Evolutionary conservation across 1,284 basidiomycete genomes (phyloP).

Genomic region (Sporisorium iseilematis-ciliati): DNA sequence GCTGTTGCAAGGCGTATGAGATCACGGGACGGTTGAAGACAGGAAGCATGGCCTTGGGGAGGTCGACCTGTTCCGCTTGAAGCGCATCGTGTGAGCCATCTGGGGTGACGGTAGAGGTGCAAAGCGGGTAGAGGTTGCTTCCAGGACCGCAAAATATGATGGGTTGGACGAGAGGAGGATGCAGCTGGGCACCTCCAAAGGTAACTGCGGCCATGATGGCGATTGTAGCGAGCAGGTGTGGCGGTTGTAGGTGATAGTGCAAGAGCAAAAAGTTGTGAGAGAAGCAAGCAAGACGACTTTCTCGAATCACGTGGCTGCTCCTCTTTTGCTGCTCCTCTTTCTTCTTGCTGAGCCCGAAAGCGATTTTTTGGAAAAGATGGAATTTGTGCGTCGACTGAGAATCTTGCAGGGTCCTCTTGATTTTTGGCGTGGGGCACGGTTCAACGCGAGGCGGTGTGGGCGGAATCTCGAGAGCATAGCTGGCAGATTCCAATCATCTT

Average conservation of each 20-base stretch:
- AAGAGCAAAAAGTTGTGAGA: background rate
- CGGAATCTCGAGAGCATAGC: too few relatives aligned
- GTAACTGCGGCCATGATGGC: conserved; percentile 24
- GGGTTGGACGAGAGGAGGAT: conserved; percentile 59
- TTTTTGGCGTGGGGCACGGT: conserved; percentile 10
- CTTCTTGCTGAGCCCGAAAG: background rate
- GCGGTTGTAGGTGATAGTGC: background rate
- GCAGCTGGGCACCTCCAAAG: conserved; percentile 20
- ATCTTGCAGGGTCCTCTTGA: conserved; percentile 26
- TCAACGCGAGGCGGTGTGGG: conserved; percentile 10
- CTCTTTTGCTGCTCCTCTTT: background rate
- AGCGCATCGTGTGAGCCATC: conserved; percentile 17
- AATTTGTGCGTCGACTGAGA: background rate
- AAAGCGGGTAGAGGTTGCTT: conserved; percentile 65
- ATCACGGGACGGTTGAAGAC: conserved; percentile 67
- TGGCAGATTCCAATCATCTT: too few relatives aligned
- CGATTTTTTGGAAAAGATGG: background rate
- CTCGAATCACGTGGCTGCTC: conserved; percentile 20
- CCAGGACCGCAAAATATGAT: conserved; percentile 67
- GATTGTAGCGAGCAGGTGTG: background rate
- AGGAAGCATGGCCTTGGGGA: conserved; percentile 67
- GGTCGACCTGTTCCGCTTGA: conserved; percentile 21
- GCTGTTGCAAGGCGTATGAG: conserved; percentile 64
- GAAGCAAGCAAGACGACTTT: background rate
- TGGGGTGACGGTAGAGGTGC: conserved; percentile 37